Base-by-base conservation (phyloP, 345 rosid species). In the Citrus cavaleriei region DNA sequence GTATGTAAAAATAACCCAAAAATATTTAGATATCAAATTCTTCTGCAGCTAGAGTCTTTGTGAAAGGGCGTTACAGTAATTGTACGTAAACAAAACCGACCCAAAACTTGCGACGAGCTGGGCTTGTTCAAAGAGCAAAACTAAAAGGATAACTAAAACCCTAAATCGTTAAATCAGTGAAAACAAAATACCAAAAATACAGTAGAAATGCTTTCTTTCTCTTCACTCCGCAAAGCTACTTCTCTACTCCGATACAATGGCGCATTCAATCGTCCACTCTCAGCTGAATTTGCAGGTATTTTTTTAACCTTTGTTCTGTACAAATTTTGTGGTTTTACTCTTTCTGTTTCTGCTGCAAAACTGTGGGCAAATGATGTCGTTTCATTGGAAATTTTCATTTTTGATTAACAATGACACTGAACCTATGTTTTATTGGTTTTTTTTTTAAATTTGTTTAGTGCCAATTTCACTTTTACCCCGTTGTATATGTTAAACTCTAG, bases 231-330 rank as follows among this genome's bases (percentile, higher is more conserved):
- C 67, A 78, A 81, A 74, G 80, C 79, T 59, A 59, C 77, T 49
- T 80, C 81, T 7, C 81, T 82, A 59, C 66, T 82, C 75, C 89
- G 84, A 1, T 7, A 76, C 71, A 40, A 58, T 74, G 81, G 85
- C 22, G 83, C 79, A 64, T 37, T 80, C 78, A 72, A 80, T 38
- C 78, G 71, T 2, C 66, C 82, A 60, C 77, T 60, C 46, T 84
- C 87, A 3, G 81, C 82, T 63, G 77, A 73, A 68, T 72, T 78
- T 86, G 30, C 81, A 63, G 89, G 89, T 72, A 72, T 71, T 85
- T 67, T 13, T 30, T 74, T 63, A 42, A 42, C 51, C 3, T 10
- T 13, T 54, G 65, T 4, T 49, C 21, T 72, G 40, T 49, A 12
- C 4, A 16, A 18, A 28, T 51, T 71, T 54, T 27, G 21, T 8